Evolutionary conservation across 352 stramenopile species (phyloP).

Genomic region (Lagenidium sp.): DNA sequence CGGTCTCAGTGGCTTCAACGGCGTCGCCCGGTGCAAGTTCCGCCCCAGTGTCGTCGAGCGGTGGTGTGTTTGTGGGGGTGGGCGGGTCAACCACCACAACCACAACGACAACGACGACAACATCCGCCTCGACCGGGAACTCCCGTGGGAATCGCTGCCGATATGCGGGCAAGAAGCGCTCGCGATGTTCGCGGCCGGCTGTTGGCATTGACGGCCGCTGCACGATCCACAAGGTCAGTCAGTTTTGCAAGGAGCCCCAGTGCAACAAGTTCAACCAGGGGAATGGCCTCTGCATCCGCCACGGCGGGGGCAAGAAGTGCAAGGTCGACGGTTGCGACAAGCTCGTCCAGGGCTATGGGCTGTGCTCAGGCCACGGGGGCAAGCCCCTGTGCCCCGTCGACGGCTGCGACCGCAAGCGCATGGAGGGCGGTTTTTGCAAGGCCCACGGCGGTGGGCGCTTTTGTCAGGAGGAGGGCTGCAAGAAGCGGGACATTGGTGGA

Average conservation of each 20-base stretch:
- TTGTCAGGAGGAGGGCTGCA: conserved; percentile 62
- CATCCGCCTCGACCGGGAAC: no score
- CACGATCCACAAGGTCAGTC: conserved; percentile 74
- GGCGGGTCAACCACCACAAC: not conserved
- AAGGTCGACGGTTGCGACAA: conserved; percentile 74
- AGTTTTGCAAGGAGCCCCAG: conserved; percentile 71
- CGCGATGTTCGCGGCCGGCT: conserved; percentile 46
- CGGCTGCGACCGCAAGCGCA: conserved; percentile 75
- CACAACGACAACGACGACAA: no score
- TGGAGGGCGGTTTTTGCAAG: conserved; percentile 84
- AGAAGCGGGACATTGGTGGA: conserved; percentile 79
- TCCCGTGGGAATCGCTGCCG: conserved; percentile 31
- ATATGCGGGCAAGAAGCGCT: conserved; percentile 67
- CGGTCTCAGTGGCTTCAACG: not conserved
- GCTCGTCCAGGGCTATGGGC: conserved; percentile 76
- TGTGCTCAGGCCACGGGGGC: conserved; percentile 74
- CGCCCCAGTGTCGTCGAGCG: no score
- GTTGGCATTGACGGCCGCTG: conserved; percentile 72
- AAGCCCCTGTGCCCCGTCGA: conserved; percentile 69
- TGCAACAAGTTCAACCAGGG: conserved; percentile 84
- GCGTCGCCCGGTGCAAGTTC: no score
- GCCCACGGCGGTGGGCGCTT: conserved; percentile 73
- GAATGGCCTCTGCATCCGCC: conserved; percentile 79
- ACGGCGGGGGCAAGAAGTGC: conserved; percentile 81
- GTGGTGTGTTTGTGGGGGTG: no score